Conservation (phyloP, 2,329 filamentous ascomycete genomes). For the Aspergillus costaricaensis region DNA sequence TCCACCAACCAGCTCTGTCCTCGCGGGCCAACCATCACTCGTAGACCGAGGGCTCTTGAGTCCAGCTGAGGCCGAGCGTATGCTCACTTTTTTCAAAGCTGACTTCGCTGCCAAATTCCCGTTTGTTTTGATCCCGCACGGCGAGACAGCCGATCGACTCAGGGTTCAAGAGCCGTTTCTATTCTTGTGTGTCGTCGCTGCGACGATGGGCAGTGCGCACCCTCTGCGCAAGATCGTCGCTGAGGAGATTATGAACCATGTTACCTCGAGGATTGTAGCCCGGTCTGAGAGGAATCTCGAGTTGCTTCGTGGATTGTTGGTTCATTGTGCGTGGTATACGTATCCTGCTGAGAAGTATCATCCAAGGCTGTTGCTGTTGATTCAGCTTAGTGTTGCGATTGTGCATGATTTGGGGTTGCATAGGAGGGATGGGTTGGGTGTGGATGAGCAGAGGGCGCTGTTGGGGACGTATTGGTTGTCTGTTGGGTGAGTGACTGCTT, state of each 20-base stretch:
- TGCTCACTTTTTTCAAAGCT: conserved; percentile 19
- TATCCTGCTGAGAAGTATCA: conserved; percentile 27
- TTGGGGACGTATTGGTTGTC: conserved; percentile 27
- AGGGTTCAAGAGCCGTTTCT: conserved; percentile 21
- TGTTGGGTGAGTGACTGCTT: conserved; percentile 17
- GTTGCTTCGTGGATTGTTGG: conserved; percentile 25
- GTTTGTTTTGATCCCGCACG: conserved; percentile 20
- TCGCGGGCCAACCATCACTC: conserved; percentile 25
- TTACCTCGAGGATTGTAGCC: conserved; percentile 19
- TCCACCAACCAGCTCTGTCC: conserved; percentile 19
- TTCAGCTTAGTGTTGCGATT: conserved; percentile 24
- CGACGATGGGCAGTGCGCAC: conserved; percentile 23
- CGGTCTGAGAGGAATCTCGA: conserved; percentile 28
- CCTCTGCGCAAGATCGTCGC: conserved; percentile 20
- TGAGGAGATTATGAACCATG: conserved; percentile 28
- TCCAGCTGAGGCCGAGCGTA: conserved; percentile 23
- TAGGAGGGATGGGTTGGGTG: conserved; percentile 15
- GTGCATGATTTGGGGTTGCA: conserved; percentile 23
- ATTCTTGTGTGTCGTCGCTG: conserved; percentile 24
- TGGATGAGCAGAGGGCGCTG: conserved; percentile 24
- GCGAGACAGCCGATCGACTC: conserved; percentile 19
- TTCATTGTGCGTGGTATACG: conserved; percentile 27
- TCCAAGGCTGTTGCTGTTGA: conserved; percentile 25
- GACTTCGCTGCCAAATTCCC: conserved; percentile 22
- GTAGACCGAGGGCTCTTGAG: conserved; percentile 25